phyloP scores from a whole-genome alignment of 1,284 basidiomycete species.

The Leccinum huronense region DNA sequence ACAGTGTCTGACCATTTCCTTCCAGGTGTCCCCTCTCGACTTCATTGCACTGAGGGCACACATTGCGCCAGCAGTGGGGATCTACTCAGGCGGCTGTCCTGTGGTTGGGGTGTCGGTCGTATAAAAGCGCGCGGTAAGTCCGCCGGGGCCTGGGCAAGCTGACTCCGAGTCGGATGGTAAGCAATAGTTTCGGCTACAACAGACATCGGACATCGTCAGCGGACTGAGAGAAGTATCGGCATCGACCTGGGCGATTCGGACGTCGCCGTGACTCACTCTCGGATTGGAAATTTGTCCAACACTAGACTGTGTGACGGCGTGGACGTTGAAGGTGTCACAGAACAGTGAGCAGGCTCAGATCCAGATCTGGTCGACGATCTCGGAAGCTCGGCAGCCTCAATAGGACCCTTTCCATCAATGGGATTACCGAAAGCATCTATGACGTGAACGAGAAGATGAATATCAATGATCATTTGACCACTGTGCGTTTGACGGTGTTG shows the following conservation, averaged over 20 bases:
- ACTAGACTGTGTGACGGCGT: no score
- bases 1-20: not conserved
- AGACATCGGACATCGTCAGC: no score
- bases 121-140: not conserved
- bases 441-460: conserved; percentile 96
- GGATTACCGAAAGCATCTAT: conserved; percentile 99
- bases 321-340: no score
- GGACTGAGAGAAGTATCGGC: no score
- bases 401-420: conserved; percentile 99
- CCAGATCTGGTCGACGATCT: no score
- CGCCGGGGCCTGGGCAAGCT: no score
- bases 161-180: no score
- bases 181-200: no score
- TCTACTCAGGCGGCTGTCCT: not conserved
- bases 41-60: not conserved
- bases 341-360: no score
- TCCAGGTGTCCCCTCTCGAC: not conserved
- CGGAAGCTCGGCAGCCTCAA: conserved; percentile 88
- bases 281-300: no score
- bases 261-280: no score
- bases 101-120: not conserved
- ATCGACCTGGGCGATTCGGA: no score
- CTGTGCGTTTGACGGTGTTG: conserved; percentile 98
- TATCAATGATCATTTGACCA: conserved; percentile 95
- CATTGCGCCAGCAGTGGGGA: not conserved